Percentiles rank a stretch among this genome's conserved stretches.
These are phyloP conservation scores for Lipomyces lipofer DNA, from an alignment of 805 yeast genomes.

Conservation along the genomic window DNA sequence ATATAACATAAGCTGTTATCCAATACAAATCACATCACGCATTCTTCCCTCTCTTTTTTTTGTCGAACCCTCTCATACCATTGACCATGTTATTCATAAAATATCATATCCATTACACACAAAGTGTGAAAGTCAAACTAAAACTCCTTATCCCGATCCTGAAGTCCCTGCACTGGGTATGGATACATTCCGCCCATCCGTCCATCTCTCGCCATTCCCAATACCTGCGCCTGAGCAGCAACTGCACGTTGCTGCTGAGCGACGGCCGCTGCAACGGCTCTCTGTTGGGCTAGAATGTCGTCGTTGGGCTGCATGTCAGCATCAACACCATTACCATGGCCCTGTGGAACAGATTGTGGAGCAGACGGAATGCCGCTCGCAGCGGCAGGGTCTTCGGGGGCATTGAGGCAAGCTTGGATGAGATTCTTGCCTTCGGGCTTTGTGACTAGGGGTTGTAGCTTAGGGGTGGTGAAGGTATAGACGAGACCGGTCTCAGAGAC, in stretches of 20 bases:
- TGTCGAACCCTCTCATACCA: no score
- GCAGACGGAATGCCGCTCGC: slow-evolving; percentile 13
- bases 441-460: slow-evolving; percentile 95
- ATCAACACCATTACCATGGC: slow-evolving; percentile 17
- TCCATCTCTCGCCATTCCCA: slow-evolving; percentile 17
- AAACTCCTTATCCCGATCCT: slow-evolving; percentile 29
- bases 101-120: no score
- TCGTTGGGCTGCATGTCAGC: slow-evolving; percentile 19
- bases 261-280: slow-evolving; percentile 20
- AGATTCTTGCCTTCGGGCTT: slow-evolving; percentile 96
- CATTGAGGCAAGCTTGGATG: slow-evolving; percentile 94
- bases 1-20: no score
- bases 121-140: no score
- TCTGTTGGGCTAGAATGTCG: slow-evolving; percentile 18
- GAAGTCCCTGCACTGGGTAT: slow-evolving; percentile 26
- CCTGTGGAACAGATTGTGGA: slow-evolving; percentile 8
- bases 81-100: no score
- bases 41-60: no score
- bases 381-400: slow-evolving; percentile 53
- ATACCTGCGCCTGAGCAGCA: slow-evolving; percentile 19
- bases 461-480: slow-evolving; percentile 98
- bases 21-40: no score
- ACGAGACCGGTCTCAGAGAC: slow-evolving; percentile 99
- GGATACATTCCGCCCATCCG: slow-evolving; percentile 26
- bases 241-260: slow-evolving; percentile 19